phyloP scores from a whole-genome alignment of 306 rosid species.

The Pyrus communis region DNA sequence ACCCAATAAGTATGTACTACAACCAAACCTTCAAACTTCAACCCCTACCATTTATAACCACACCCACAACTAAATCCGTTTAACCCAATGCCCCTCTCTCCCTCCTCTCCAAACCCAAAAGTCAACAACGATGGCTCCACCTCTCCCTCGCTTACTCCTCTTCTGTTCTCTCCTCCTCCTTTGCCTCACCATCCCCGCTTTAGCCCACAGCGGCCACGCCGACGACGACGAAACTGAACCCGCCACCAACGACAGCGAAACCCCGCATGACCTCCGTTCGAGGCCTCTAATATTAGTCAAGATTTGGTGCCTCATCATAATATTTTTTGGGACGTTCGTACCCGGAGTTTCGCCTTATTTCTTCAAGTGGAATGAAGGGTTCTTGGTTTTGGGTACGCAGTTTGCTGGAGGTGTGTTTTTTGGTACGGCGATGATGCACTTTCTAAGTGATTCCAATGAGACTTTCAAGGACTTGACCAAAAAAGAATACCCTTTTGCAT shows the following conservation, averaged over 20 bases:
- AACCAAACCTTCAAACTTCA: neutral
- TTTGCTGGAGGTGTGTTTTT: conserved; percentile 83
- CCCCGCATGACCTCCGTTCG: conserved; percentile 30
- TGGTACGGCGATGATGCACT: conserved; percentile 86
- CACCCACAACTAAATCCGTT: neutral
- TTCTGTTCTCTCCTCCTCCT: conserved; percentile 11
- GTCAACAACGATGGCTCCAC: neutral
- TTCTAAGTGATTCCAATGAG: conserved; percentile 65
- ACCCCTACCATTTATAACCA: neutral
- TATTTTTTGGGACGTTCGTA: conserved; percentile 57
- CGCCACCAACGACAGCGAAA: neutral
- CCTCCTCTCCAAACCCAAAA: neutral
- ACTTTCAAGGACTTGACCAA: conserved; percentile 54
- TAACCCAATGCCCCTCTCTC: neutral
- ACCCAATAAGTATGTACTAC: neutral
- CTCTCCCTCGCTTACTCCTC: neutral
- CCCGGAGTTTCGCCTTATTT: conserved; percentile 66
- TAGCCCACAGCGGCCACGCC: conserved; percentile 48
- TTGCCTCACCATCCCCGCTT: conserved; percentile 30
- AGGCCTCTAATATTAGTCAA: conserved; percentile 42
- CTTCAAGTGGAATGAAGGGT: conserved; percentile 73
- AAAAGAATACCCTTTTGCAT: conserved; percentile 59
- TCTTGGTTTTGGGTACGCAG: conserved; percentile 72
- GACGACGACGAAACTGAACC: conserved; percentile 4
- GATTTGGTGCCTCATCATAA: conserved; percentile 44